phyloP scores from a whole-genome alignment of 768 basidiomycete genomes.

The Leccinum aurantiacum region DNA sequence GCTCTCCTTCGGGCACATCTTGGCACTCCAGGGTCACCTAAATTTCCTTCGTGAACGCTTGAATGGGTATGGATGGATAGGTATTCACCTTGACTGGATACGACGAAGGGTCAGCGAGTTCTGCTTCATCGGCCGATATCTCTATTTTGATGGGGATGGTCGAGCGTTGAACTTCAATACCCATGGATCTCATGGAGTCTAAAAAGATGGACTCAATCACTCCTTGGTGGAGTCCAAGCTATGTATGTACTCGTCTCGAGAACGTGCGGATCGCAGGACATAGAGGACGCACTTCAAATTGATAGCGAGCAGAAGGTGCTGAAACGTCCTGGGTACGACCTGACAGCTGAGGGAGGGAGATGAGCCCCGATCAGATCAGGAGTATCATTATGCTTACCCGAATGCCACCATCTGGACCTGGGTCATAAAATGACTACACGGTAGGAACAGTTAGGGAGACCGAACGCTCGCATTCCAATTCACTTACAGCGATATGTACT shows the following conservation, averaged over 20 bases:
- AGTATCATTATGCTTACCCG: conserved; percentile 38
- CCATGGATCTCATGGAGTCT: conserved; percentile 33
- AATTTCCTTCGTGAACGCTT: conserved; percentile 10
- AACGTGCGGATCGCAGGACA: background rate
- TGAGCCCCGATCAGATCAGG: background rate
- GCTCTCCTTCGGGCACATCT: conserved; percentile 31
- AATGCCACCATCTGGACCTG: conserved; percentile 57
- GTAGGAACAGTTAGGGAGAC: background rate
- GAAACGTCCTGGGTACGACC: conserved; percentile 61
- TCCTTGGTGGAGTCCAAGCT: conserved; percentile 36
- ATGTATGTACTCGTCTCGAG: conserved; percentile 8
- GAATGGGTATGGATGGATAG: conserved; percentile 19
- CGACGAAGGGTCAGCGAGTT: conserved; percentile 19
- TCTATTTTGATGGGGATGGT: conserved; percentile 30
- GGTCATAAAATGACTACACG: conserved; percentile 72
- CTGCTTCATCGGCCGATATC: conserved; percentile 25
- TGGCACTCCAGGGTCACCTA: conserved; percentile 24
- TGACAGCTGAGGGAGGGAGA: conserved; percentile 45
- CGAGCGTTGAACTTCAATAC: conserved; percentile 35
- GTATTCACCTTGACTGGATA: background rate
- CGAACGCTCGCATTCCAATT: background rate
- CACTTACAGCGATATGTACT: conserved; percentile 63
- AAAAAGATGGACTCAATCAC: conserved; percentile 35
- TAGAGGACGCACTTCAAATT: conserved; percentile 54
- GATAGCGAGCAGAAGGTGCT: conserved; percentile 62